Evolutionary conservation across 768 basidiomycete species (phyloP), one percentile per base, ranked within the genome.

Genomic region (Suillus placidus): DNA sequence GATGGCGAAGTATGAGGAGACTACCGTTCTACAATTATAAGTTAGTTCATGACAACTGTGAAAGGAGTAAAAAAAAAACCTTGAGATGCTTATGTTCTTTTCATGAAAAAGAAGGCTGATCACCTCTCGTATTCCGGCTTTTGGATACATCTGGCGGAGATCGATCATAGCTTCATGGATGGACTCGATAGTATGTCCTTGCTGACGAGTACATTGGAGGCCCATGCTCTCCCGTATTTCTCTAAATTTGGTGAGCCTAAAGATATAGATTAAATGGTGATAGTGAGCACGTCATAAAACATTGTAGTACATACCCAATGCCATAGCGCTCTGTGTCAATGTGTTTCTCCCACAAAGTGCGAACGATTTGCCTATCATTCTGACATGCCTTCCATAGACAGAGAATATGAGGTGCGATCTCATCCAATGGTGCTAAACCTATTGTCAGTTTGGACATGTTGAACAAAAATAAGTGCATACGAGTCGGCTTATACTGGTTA

Each of bases 241-340:
- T 57, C 23, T 20, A 8, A 57, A 57, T 13, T 57, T 57, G 20
- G 37, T 57, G 18, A 34, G 55, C 37, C 55, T 57, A 20, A 20
- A 57, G 37, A 37, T 37, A 37, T 37, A 37, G 37, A 37, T 37
- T 37, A 37, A 10, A 37, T 12, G 10, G n/a, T n/a, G n/a, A n/a
- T n/a, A n/a, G n/a, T n/a, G n/a, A n/a, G n/a, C n/a, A n/a, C n/a
- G n/a, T n/a, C n/a, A n/a, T n/a, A n/a, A n/a, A n/a, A n/a, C n/a
- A n/a, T n/a, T n/a, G n/a, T n/a, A n/a, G n/a, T n/a, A 51, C 49
- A 16, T 23, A 52, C 57, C 57, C 57, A 35, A 61, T 37, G 26
- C 61, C 61, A 61, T 42, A 61, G 14, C 8, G n/a, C 6, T 34
- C 37, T 0, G 32, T 37, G 30, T 61, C 42, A 6, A 61, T 49